Evolutionary conservation across 140 eudicot species (phyloP), one percentile per base, ranked within the genome.

Genomic region (Oenanthe javanica): DNA sequence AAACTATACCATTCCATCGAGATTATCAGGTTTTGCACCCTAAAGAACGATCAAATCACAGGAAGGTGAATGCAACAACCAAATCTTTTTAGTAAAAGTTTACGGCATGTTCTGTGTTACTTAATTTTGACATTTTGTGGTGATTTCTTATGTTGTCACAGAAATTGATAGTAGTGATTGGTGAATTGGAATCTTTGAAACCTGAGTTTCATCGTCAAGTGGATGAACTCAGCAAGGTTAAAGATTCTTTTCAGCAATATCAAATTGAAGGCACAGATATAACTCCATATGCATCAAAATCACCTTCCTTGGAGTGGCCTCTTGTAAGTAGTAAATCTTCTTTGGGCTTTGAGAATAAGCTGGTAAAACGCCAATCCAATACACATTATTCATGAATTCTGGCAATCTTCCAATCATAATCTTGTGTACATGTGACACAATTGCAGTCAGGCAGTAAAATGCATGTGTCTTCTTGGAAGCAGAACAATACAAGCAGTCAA

Each of bases 1-100:
- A 95, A 86, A 95, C 99, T 43, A 95, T 95, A 81, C 94, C 89
- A 43, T 84, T 76, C 81, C 99, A 95, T 87, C 92, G 95, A 69
- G 99, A 95, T 91, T 95, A 90, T 88, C 92, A 79, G 76, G 83
- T 79, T 79, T 86, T 82, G 71, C 81, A 87, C 80, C 67, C 83
- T 45, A 90, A 84, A 83, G 99, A 95, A 83, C 87, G 90, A 75
- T 67, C 84, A 18, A 83, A 48, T 79, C 83, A 85, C 88, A 95
- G 63, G 81, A 92, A 91, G 98, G 98, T 94, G 79, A 79, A 57
- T 80, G 72, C 66, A 54, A 63, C 75, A 57, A 66, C 52, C 76
- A 45, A 47, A 57, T 80, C 52, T 45, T 72, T 46, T 57, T 74
- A 14, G 43, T 51, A 31, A 16, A 40, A 43, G 14, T 79, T n/a